Evolutionary conservation across 75 land plant species (phyloP), one percentile per base, ranked within the genome.

Genomic region (Selaginella tamariscina): DNA sequence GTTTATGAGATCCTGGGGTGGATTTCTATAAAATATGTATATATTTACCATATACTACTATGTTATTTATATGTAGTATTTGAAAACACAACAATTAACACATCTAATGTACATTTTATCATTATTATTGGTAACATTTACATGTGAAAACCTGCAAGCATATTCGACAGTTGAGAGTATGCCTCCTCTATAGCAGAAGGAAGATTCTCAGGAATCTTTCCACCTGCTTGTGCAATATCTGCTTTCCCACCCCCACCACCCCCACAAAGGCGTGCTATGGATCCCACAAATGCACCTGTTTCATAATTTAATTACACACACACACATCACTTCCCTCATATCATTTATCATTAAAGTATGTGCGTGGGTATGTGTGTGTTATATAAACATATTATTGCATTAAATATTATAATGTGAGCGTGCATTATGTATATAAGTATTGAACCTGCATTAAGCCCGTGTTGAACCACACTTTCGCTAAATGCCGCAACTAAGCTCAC

Each of bases 211-310:
- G 97, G 97, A 66, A 78, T 79, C 68, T 77, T 86, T 56, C 98
- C 98, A 39, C 98, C 98, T 29, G 98, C 98, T 70, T 93, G 98
- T 1, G 98, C 98, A 78, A 93, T 86, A 73, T 93, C 86, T 1
- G 96, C 96, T 59, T 85, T 75, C 2, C 98, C 98, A 66, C 98
- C 98, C 24, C 98, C 96, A 69, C 96, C 90, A 54, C 98, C 98
- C 55, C 96, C 96, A 74, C 98, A 93, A 28, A 87, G 30, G 65
- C 72, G 81, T 5, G 98, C 98, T 72, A 93, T 75, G 5, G 74
- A 75, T 1, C 98, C 98, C 29, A 93, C 71, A 59, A 93, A 86
- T 44, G 89, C 89, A 15, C 98, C n/a, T n/a, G n/a, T n/a, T n/a
- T n/a, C n/a, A n/a, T n/a, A n/a, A n/a, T n/a, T n/a, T n/a, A n/a